Conservation (phyloP, 2,329 filamentous ascomycete species). For the Huntiella bhutanensis region DNA sequence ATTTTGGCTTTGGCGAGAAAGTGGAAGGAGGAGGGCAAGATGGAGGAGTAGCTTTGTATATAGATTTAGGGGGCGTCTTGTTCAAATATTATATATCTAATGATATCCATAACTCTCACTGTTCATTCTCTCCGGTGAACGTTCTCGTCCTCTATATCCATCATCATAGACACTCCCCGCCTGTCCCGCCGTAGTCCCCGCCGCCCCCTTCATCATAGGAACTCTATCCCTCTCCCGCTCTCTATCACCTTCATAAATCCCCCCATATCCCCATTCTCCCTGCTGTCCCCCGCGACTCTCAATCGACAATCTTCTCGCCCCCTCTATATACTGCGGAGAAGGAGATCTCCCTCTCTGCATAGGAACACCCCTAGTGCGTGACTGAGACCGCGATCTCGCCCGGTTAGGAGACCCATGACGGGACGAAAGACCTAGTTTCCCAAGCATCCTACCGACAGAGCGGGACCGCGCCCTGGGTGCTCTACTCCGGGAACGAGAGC, state of each 20-base stretch:
- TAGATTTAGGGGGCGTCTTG: not conserved
- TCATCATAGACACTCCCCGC: constrained; percentile 16
- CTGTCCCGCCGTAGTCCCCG: constrained; percentile 3
- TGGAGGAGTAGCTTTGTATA: constrained; percentile 8
- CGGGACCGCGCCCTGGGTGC: constrained; percentile 15
- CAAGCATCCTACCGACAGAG: constrained; percentile 34
- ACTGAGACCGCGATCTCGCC: not conserved
- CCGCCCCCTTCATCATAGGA: not conserved
- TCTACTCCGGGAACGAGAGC: constrained; percentile 18
- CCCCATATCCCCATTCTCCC: too few species aligned
- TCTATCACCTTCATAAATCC: too few species aligned
- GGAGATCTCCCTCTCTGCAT: not conserved
- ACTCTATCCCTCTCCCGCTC: not conserved
- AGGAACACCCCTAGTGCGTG: not conserved
- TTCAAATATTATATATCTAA: not conserved
- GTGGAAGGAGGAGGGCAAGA: constrained; percentile 54
- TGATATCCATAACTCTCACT: not conserved
- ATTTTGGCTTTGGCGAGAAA: constrained; percentile 69
- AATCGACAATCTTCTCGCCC: not conserved
- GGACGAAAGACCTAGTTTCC: constrained; percentile 39
- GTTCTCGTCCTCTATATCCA: constrained; percentile 22
- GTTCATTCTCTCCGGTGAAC: constrained; percentile 24
- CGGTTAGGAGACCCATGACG: constrained; percentile 7
- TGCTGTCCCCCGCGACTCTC: not conserved
- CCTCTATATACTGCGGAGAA: not conserved